Base-by-base conservation (phyloP, 139 green algal species). In the Tetradesmus lagerheimii region DNA sequence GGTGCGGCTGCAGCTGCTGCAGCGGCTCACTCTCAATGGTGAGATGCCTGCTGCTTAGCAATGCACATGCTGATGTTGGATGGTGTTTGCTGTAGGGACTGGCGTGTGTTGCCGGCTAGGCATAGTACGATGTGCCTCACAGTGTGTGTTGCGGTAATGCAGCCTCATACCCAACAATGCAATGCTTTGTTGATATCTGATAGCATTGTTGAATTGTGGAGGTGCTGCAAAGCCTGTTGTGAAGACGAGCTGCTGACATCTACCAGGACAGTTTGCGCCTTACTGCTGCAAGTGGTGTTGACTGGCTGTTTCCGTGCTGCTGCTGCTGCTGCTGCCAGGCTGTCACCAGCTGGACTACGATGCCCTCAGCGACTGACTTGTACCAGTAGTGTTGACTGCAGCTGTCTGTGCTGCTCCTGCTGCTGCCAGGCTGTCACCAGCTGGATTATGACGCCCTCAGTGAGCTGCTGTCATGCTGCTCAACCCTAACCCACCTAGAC, bases 271-370 rank as follows among this genome's bases (percentile, higher is more conserved):
- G n/a, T n/a, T n/a, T n/a, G n/a, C n/a, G n/a, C n/a, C n/a, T n/a
- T n/a, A n/a, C 66, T 78, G 66, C 27, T 78, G 66, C 43, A 34
- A 27, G 9, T 79, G 31, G 20, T 37, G 35, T 79, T 31, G n/a
- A 6, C n/a, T 31, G 9, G 9, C 66, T 78, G 6, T 78, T 11
- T 78, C 66, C 4, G 66, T 5, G 20, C 5, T 41, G 71, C 31
- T 37, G 71, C 8, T 37, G 71, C 11, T 14, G 71, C 31, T 79
- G n/a, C n/a, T 35, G 75, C 43, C 83, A 88, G 83, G 64, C 29
- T 88, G 83, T n/a, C 38, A 45, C n/a, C 83, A 88, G 62, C 41
- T 88, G 38, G 83, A 88, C 38, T 88, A 88, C 45, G 83, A 88
- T 67, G 37, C 62, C 4, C 4, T 82, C 35, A 53, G 35, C 35